phyloP scores from a whole-genome alignment of 2,329 filamentous ascomycete species.

The Aureobasidium sp. region DNA sequence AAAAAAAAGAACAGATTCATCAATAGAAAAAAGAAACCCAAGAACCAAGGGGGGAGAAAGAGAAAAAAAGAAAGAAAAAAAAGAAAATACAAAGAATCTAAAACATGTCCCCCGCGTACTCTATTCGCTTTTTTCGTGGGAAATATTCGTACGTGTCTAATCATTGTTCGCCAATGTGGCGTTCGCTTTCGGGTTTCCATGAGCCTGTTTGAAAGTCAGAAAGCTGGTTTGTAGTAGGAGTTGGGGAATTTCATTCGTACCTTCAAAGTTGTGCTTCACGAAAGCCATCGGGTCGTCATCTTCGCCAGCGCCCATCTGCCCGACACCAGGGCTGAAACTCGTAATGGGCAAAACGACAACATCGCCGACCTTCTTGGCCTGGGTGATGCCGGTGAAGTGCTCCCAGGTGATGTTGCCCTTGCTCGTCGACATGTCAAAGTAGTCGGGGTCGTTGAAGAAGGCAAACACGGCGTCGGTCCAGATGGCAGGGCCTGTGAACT shows the following conservation, averaged over 20 bases:
- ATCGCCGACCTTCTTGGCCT: conserved; percentile 80
- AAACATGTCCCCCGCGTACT: neutral
- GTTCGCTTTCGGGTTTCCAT: conserved; percentile 65
- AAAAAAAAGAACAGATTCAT: neutral
- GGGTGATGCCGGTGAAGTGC: conserved; percentile 82
- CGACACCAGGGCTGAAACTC: conserved; percentile 89
- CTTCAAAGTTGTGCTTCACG: conserved; percentile 94
- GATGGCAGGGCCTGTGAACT: conserved; percentile 86
- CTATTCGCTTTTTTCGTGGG: neutral
- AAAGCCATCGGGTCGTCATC: conserved; percentile 92
- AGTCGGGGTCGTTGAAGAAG: conserved; percentile 86
- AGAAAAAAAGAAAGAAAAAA: neutral
- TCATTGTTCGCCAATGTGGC: conserved; percentile 53
- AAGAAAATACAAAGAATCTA: conserved; percentile 6
- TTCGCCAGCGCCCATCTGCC: conserved; percentile 85
- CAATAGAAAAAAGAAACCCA: neutral
- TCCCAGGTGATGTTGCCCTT: conserved; percentile 69
- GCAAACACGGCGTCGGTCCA: conserved; percentile 91
- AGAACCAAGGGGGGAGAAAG: too few relatives aligned
- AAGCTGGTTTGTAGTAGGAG: neutral
- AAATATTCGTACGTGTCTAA: neutral
- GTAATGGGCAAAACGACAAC: conserved; percentile 92
- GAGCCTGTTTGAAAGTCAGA: conserved; percentile 44
- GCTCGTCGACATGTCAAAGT: conserved; percentile 69
- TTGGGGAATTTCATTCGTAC: conserved; percentile 40